Evolutionary conservation across 192 early-diverging fungal species (phyloP).

Genomic region (Phlyctochytrium planicorne): DNA sequence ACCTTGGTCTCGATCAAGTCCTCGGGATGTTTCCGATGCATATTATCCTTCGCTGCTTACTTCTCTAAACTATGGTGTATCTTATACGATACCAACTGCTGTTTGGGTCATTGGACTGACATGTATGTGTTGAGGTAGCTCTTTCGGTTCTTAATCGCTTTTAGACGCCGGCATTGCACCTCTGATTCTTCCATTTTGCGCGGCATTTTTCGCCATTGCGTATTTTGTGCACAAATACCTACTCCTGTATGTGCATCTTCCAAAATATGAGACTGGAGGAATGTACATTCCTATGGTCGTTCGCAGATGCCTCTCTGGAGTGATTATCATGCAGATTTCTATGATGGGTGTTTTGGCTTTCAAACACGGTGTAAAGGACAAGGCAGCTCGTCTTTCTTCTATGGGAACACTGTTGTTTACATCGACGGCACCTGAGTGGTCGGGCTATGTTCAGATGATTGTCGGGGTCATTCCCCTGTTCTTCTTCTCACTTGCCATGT

Average conservation of each 20-base stretch:
- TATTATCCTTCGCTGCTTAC: conserved; percentile 54
- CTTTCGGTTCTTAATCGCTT: not conserved
- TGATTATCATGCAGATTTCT: conserved; percentile 52
- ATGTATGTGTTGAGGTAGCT: conserved; percentile 4
- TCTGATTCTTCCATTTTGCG: conserved; percentile 51
- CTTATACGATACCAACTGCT: conserved; percentile 47
- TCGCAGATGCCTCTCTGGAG: conserved; percentile 45
- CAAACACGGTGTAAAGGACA: conserved; percentile 25
- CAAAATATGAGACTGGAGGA: conserved; percentile 52
- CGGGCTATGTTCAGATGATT: conserved; percentile 43
- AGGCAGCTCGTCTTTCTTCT: not conserved
- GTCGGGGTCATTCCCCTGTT: conserved; percentile 46
- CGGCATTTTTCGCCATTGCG: conserved; percentile 43
- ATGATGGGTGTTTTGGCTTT: conserved; percentile 56
- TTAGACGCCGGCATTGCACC: conserved; percentile 46
- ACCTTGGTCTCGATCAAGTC: conserved; percentile 33
- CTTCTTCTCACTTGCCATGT: conserved; percentile 35
- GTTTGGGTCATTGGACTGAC: conserved; percentile 51
- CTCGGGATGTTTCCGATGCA: conserved; percentile 44
- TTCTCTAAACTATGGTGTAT: conserved; percentile 52
- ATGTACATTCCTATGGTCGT: conserved; percentile 43
- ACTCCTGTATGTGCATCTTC: conserved; percentile 53
- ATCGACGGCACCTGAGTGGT: conserved; percentile 11
- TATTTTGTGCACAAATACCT: conserved; percentile 58
- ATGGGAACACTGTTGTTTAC: not conserved